Evolutionary conservation across 768 basidiomycete species (phyloP).

Genomic region (Pulveroboletus frians): DNA sequence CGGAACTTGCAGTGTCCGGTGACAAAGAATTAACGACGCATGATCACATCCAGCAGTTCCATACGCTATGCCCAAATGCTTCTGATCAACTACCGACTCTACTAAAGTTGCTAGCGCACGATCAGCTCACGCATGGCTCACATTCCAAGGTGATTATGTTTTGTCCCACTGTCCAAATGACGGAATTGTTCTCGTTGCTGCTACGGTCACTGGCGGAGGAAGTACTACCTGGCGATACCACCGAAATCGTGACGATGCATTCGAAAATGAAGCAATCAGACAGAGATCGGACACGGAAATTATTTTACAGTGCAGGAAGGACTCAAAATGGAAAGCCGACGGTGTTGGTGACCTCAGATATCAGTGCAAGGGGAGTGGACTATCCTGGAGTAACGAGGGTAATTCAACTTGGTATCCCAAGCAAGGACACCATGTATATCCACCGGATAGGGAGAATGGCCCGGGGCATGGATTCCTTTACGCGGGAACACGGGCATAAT

Average conservation of each 20-base stretch:
- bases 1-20: neutral
- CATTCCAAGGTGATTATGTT: conserved; percentile 78
- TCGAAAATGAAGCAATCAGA: conserved; percentile 47
- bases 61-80: conserved; percentile 64
- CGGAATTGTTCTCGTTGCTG: conserved; percentile 66
- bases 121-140: conserved; percentile 68
- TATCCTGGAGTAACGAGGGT: conserved; percentile 87
- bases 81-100: conserved; percentile 74
- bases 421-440: conserved; percentile 64
- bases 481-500: conserved; percentile 16
- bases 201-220: conserved; percentile 44
- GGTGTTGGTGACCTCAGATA: conserved; percentile 80
- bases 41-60: conserved; percentile 74
- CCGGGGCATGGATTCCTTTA: conserved; percentile 50
- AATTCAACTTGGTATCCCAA: conserved; percentile 85
- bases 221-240: conserved; percentile 49
- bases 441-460: conserved; percentile 87
- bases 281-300: conserved; percentile 24
- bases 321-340: conserved; percentile 37
- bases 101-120: conserved; percentile 76
- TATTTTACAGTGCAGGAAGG: conserved; percentile 9
- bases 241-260: conserved; percentile 75
- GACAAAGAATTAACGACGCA: conserved; percentile 46
- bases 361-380: conserved; percentile 85
- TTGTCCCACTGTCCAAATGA: conserved; percentile 79